Evolutionary conservation across 2,329 filamentous ascomycete genomes (phyloP).

Genomic region (Neofusicoccum cordaticola): DNA sequence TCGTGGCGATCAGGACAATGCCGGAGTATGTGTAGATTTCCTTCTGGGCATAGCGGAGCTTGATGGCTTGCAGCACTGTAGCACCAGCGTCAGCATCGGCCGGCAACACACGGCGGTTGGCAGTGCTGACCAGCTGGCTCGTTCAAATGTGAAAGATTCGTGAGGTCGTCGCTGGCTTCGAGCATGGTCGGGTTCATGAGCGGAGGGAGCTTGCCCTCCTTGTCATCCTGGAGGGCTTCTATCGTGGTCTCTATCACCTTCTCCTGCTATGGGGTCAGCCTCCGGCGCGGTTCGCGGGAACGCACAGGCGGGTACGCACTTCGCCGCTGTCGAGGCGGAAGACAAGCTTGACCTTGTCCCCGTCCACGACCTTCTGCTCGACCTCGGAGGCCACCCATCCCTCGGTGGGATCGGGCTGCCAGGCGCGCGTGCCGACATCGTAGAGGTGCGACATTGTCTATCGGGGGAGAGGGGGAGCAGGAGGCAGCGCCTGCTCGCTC

Average conservation of each 20-base stretch:
- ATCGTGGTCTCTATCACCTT: constrained; percentile 76
- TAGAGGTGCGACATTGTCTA: constrained; percentile 74
- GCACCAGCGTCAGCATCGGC: constrained; percentile 26
- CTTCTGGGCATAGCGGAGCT: constrained; percentile 93
- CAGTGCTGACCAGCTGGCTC: constrained; percentile 79
- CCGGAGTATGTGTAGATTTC: constrained; percentile 99
- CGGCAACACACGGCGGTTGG: not conserved
- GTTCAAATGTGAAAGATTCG: constrained; percentile 95
- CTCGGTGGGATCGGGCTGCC: constrained; percentile 94
- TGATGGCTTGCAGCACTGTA: constrained; percentile 92
- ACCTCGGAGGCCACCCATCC: constrained; percentile 98
- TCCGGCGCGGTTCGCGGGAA: not conserved
- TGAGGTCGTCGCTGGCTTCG: constrained; percentile 96
- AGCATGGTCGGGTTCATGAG: constrained; percentile 98
- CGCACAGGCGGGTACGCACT: constrained; percentile 49
- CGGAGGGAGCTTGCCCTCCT: constrained; percentile 77
- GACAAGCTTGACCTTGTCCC: constrained; percentile 80
- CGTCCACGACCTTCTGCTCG: constrained; percentile 76
- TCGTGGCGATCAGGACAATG: constrained; percentile 97
- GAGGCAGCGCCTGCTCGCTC: constrained; percentile 3
- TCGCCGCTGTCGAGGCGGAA: constrained; percentile 92
- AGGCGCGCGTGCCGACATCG: constrained; percentile 94
- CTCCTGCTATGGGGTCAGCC: constrained; percentile 51
- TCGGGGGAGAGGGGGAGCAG: constrained; percentile 17
- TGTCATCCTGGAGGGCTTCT: constrained; percentile 72